phyloP scores from a whole-genome alignment of 192 early-diverging fungal genomes.

The Coemansia sp. region DNA sequence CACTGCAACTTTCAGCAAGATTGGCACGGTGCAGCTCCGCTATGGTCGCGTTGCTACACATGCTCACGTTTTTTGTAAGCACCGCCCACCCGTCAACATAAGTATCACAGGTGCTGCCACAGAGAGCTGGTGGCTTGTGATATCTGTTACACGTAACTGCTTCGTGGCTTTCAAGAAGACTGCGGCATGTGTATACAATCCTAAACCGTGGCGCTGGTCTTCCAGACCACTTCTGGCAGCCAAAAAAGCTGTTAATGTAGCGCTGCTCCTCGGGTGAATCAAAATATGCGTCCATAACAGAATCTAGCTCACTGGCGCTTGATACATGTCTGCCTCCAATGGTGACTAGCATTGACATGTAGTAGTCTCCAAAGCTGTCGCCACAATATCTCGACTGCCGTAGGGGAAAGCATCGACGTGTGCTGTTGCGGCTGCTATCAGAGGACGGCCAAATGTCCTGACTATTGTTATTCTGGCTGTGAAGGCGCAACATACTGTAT shows the following conservation, averaged over 20 bases:
- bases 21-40: constrained; percentile 25
- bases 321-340: constrained; percentile 23
- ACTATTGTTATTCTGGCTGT: not conserved
- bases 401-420: constrained; percentile 32
- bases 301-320: constrained; percentile 29
- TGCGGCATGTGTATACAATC: constrained; percentile 44
- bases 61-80: constrained; percentile 15
- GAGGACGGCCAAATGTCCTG: not conserved
- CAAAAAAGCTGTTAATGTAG: constrained; percentile 36
- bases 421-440: not conserved
- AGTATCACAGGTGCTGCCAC: constrained; percentile 12
- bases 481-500: constrained; percentile 4
- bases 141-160: constrained; percentile 26
- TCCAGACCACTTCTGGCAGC: constrained; percentile 38
- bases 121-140: constrained; percentile 19
- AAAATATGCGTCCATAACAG: constrained; percentile 38
- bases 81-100: constrained; percentile 30
- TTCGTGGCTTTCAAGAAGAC: constrained; percentile 34
- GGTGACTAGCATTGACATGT: constrained; percentile 26
- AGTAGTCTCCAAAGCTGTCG: constrained; percentile 22
- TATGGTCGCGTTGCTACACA: constrained; percentile 23
- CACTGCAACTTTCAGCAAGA: constrained; percentile 17
- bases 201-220: constrained; percentile 27
- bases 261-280: constrained; percentile 21
- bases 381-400: constrained; percentile 34